These are phyloP conservation scores for Gyrodon lividus DNA, from an alignment of 768 basidiomycete genomes.

Conservation along the genomic window DNA sequence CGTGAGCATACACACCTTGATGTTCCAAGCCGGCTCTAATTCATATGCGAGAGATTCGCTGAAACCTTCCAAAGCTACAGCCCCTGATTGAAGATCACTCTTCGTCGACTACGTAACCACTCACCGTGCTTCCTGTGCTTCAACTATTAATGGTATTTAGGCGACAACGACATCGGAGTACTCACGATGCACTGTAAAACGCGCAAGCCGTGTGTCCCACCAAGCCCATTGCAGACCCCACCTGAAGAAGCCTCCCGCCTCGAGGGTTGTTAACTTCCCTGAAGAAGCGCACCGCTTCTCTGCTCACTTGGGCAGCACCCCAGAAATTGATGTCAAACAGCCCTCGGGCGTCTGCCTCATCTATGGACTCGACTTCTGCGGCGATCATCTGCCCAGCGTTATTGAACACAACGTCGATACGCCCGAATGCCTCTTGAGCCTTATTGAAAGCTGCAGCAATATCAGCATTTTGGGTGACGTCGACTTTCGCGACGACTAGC, in stretches of 20 bases:
- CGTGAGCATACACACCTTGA: constrained; percentile 21
- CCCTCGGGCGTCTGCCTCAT: constrained; percentile 29
- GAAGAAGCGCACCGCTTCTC: constrained; percentile 34
- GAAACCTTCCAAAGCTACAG: constrained; percentile 26
- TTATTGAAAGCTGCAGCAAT: constrained; percentile 28
- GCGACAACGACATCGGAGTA: neutral
- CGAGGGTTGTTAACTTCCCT: constrained; percentile 36
- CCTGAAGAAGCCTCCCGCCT: constrained; percentile 37
- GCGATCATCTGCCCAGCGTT: constrained; percentile 32
- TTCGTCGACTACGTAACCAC: neutral
- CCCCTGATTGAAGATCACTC: neutral
- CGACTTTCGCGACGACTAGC: constrained; percentile 28
- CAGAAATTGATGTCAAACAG: constrained; percentile 41
- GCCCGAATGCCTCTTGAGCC: constrained; percentile 32
- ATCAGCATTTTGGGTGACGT: constrained; percentile 30
- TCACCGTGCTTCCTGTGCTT: constrained; percentile 2
- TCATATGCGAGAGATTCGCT: constrained; percentile 22
- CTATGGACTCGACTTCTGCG: constrained; percentile 36
- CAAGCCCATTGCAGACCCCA: constrained; percentile 30
- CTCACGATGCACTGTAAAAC: constrained; percentile 30
- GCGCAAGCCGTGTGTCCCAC: constrained; percentile 2
- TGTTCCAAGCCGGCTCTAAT: constrained; percentile 29
- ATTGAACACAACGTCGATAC: constrained; percentile 39
- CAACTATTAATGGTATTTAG: neutral
- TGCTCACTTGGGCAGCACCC: constrained; percentile 31